Evolutionary conservation across 2,329 filamentous ascomycete species (phyloP).

Genomic region (Stagonosporopsis vannaccii): DNA sequence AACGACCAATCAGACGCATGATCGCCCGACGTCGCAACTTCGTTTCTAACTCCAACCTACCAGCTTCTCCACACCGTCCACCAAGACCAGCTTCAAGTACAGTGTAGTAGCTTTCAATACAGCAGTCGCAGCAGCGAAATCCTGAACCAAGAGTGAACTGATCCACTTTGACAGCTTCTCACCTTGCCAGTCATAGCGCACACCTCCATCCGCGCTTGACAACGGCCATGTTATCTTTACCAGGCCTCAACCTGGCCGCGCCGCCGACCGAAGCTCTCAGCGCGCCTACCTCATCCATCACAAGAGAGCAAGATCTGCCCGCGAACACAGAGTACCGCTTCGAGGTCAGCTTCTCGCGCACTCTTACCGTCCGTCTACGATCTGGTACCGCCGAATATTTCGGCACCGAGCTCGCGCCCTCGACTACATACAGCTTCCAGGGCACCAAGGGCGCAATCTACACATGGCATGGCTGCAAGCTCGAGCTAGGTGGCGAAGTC

Average conservation of each 20-base stretch:
- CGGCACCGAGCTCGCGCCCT: slow-evolving; percentile 87
- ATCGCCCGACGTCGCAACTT: slow-evolving; percentile 10
- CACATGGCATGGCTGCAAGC: slow-evolving; percentile 87
- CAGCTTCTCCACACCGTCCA: not conserved
- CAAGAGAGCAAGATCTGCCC: slow-evolving; percentile 52
- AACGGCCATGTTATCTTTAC: slow-evolving; percentile 51
- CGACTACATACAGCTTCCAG: slow-evolving; percentile 80
- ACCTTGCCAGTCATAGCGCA: not conserved
- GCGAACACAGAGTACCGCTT: slow-evolving; percentile 57
- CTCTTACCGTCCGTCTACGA: slow-evolving; percentile 65
- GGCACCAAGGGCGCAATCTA: slow-evolving; percentile 87
- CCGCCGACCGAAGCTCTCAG: slow-evolving; percentile 37
- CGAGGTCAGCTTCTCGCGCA: slow-evolving; percentile 47
- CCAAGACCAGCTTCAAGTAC: not conserved
- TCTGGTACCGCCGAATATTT: slow-evolving; percentile 91
- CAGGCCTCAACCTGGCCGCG: slow-evolving; percentile 55
- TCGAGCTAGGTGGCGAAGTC: slow-evolving; percentile 78
- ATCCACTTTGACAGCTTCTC: too few species aligned
- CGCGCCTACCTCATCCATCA: slow-evolving; percentile 28
- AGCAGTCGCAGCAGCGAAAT: not conserved
- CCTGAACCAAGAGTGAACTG: too few species aligned
- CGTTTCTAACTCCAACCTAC: not conserved
- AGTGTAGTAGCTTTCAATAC: not conserved
- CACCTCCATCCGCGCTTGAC: not conserved
- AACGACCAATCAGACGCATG: slow-evolving; percentile 10